Conservation (phyloP, 2,329 filamentous ascomycete genomes). For the Lomentospora prolificans region DNA sequence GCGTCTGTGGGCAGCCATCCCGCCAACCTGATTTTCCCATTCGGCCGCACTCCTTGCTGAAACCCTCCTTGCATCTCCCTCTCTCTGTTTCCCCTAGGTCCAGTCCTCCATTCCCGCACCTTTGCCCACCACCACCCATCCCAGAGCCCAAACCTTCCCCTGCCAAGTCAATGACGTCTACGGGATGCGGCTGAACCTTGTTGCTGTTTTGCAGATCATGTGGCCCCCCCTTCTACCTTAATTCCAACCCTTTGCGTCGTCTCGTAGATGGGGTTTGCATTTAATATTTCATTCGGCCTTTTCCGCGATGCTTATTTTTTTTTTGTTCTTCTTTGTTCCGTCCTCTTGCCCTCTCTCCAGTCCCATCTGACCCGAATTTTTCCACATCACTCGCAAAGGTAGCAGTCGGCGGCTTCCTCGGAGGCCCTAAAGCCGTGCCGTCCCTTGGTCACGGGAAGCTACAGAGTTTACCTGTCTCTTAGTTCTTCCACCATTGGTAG, state of each 20-base stretch:
- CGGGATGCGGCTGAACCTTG: neutral
- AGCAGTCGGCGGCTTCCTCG: neutral
- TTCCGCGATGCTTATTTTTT: neutral
- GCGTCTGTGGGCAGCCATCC: neutral
- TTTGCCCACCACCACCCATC: neutral
- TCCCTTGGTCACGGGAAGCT: neutral
- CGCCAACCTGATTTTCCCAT: neutral
- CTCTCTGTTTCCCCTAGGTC: neutral
- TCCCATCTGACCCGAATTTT: no score
- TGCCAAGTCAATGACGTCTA: slow-evolving; percentile 1
- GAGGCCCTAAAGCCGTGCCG: neutral
- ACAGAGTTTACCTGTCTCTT: neutral
- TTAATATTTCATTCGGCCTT: neutral
- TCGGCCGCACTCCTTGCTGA: neutral
- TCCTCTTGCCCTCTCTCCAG: neutral
- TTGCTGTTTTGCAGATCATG: neutral
- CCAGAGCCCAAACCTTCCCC: neutral
- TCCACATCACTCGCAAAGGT: neutral
- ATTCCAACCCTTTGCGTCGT: slow-evolving; percentile 11
- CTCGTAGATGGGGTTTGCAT: neutral
- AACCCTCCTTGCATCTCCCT: neutral
- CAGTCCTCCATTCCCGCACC: neutral
- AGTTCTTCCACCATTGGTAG: neutral
- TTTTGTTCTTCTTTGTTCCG: neutral
- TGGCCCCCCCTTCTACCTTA: slow-evolving; percentile 9